Conservation (phyloP, 2,329 filamentous ascomycete species). For the Cordyceps fumosorosea region DNA sequence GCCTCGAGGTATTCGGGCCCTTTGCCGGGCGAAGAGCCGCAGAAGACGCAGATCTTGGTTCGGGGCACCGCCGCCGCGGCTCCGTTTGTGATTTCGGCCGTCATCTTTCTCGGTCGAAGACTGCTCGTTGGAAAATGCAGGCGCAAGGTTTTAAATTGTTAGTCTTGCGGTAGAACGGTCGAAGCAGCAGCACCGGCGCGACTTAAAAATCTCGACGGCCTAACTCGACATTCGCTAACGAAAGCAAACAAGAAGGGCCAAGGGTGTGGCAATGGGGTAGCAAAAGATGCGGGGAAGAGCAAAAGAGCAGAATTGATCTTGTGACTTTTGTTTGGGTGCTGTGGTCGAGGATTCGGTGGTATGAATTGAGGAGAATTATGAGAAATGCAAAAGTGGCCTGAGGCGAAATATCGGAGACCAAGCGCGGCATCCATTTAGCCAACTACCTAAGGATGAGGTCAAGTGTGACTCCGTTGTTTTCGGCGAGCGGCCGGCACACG, state of each 20-base stretch:
- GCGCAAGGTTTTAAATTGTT: no score
- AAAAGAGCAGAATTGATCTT: background rate
- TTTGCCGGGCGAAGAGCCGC: conserved; percentile 70
- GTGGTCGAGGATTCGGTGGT: background rate
- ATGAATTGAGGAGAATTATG: background rate
- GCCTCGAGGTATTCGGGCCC: conserved; percentile 70
- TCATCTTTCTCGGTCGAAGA: background rate
- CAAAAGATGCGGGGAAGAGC: background rate
- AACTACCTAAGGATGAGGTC: background rate
- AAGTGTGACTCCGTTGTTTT: conserved; percentile 5
- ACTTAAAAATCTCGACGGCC: no score
- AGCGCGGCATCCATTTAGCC: background rate
- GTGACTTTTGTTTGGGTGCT: background rate
- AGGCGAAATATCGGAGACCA: no score
- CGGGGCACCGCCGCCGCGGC: conserved; percentile 16
- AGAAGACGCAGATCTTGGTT: conserved; percentile 87
- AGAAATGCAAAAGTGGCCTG: background rate
- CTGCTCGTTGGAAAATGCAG: no score
- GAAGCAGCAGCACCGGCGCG: no score
- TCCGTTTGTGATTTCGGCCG: conserved; percentile 18
- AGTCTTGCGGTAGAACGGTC: no score
- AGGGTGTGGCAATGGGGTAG: background rate
- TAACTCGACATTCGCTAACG: no score
- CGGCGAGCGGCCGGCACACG: conserved; percentile 10
- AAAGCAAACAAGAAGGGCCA: background rate